phyloP scores from a whole-genome alignment of 495 filamentous ascomycete species.

The Tuber microsphaerosporum region DNA sequence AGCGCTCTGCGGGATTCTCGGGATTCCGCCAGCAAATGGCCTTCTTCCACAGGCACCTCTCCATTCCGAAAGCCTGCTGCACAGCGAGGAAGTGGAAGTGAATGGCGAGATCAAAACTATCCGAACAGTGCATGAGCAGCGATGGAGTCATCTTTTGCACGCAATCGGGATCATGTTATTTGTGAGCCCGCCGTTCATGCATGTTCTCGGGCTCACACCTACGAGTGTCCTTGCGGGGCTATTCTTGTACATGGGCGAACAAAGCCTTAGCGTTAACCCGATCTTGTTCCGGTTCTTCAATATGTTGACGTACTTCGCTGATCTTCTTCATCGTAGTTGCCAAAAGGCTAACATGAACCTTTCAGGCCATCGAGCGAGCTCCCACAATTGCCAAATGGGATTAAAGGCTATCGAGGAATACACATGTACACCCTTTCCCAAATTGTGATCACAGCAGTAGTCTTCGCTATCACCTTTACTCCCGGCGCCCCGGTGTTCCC shows the following conservation, averaged over 20 bases:
- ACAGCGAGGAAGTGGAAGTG: slow-evolving; percentile 47
- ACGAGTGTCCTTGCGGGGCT: slow-evolving; percentile 63
- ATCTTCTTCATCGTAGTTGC: neutral
- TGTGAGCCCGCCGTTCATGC: slow-evolving; percentile 61
- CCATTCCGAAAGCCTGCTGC: slow-evolving; percentile 61
- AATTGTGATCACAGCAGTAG: slow-evolving; percentile 54
- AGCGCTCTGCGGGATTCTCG: slow-evolving; percentile 60
- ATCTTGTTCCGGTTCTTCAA: slow-evolving; percentile 60
- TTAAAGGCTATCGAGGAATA: slow-evolving; percentile 51
- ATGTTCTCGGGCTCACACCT: slow-evolving; percentile 60
- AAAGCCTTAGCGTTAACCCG: slow-evolving; percentile 61
- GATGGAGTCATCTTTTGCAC: slow-evolving; percentile 61
- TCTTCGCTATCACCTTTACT: slow-evolving; percentile 61
- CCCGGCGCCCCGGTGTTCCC: slow-evolving; percentile 60
- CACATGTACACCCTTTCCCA: slow-evolving; percentile 60
- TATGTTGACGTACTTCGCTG: slow-evolving; percentile 49
- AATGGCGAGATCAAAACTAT: slow-evolving; percentile 35
- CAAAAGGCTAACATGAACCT: slow-evolving; percentile 10
- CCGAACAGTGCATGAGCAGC: slow-evolving; percentile 56
- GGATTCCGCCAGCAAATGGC: slow-evolving; percentile 64
- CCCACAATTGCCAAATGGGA: slow-evolving; percentile 50
- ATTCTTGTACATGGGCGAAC: slow-evolving; percentile 69
- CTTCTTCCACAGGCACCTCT: slow-evolving; percentile 64
- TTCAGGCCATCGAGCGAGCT: slow-evolving; percentile 55
- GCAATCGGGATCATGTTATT: slow-evolving; percentile 57